Evolutionary conservation across 441 rosid species (phyloP).

Genomic region (Populus hybrid): DNA sequence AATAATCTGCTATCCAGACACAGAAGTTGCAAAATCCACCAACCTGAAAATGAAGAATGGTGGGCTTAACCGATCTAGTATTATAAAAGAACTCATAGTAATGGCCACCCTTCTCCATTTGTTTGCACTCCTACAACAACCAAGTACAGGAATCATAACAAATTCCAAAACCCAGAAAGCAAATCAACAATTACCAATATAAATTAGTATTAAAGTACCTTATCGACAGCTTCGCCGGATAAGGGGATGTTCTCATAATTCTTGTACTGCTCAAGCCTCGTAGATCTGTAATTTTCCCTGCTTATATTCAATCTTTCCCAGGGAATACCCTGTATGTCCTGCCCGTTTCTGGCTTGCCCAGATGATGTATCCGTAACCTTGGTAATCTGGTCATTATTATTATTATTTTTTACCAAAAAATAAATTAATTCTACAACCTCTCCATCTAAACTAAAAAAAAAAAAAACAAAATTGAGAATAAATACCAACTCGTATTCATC

Average conservation of each 20-base stretch:
- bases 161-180: neutral
- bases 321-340: constrained; percentile 71
- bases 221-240: constrained; percentile 42
- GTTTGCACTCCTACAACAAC: constrained; percentile 52
- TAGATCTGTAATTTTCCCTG: constrained; percentile 50
- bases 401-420: neutral
- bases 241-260: constrained; percentile 52
- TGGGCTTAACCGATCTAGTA: constrained; percentile 87
- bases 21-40: constrained; percentile 9
- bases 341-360: constrained; percentile 55
- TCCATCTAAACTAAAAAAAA: neutral
- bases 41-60: constrained; percentile 96
- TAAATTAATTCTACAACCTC: neutral
- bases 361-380: constrained; percentile 58
- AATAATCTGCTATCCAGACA: too few species aligned
- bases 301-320: constrained; percentile 59
- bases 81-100: constrained; percentile 71
- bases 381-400: constrained; percentile 33
- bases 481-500: constrained; percentile 50
- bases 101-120: constrained; percentile 55
- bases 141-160: neutral
- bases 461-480: neutral
- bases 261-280: constrained; percentile 61
- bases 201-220: constrained; percentile 29
- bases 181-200: neutral